Conservation (phyloP, 2,329 filamentous ascomycete genomes). For the Xenoacremonium recifei region DNA sequence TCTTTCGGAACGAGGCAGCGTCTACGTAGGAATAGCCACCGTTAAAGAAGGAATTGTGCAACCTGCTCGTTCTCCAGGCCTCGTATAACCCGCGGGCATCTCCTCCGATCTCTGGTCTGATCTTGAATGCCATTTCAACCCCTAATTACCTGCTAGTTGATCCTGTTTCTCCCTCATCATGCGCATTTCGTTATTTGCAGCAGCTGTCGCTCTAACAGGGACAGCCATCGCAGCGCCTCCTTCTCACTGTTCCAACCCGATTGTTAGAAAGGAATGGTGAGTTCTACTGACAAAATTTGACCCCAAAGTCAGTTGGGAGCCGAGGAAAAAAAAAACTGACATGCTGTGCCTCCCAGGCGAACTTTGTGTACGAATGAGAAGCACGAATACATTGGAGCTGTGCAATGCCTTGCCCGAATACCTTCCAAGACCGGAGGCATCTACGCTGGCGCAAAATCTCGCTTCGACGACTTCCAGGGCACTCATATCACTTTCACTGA, state of each 20-base stretch:
- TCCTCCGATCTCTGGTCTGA: neutral
- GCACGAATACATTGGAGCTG: slow-evolving; percentile 22
- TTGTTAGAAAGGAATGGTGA: slow-evolving; percentile 17
- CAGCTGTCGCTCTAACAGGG: neutral
- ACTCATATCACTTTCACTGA: slow-evolving; percentile 23
- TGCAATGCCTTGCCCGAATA: slow-evolving; percentile 19
- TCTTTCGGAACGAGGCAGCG: too few relatives aligned
- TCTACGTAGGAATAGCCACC: too few relatives aligned
- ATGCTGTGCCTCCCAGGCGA: slow-evolving; percentile 8
- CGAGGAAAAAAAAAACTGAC: neutral
- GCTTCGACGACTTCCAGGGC: slow-evolving; percentile 25
- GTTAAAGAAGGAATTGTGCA: too few relatives aligned
- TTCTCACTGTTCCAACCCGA: slow-evolving; percentile 9
- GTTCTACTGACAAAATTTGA: neutral
- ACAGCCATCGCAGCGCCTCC: neutral
- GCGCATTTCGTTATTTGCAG: neutral
- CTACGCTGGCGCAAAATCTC: slow-evolving; percentile 18
- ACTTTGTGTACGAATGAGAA: slow-evolving; percentile 13
- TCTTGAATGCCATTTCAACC: neutral
- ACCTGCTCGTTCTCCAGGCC: too few relatives aligned
- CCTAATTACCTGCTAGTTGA: neutral
- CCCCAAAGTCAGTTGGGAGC: neutral
- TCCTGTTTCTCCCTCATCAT: neutral
- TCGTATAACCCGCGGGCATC: neutral
- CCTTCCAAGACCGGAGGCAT: slow-evolving; percentile 12